Evolutionary conservation across 345 rosid species (phyloP), one percentile per base, ranked within the genome.

Genomic region (Euphorbia peplus): DNA sequence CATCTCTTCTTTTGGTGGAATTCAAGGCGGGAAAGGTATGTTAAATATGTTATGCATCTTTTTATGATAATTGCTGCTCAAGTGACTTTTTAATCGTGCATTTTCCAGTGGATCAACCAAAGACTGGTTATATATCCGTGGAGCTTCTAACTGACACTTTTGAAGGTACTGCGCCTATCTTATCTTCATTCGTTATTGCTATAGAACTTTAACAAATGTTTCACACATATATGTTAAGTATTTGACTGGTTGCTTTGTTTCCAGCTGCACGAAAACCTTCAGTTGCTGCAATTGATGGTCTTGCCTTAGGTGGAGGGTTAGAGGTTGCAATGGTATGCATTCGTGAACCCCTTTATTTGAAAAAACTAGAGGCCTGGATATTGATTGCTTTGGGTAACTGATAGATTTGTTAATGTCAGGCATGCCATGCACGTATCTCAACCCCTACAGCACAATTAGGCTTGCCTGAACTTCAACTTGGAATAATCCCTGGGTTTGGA

Each of bases 231-330:
- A 68, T 19, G 50, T 47, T 24, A 15, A 46, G 39, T 39, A 13
- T 53, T 37, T 74, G 58, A 67, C 19, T 63, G 59, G 56, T 56
- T 74, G 26, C 19, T 70, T 78, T 80, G 52, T 60, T 60, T 68
- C 51, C 82, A 95, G 98, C 86, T 76, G 90, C 91, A 8, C 84
- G 75, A 80, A 95, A 95, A 80, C 99, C 98, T 52, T 84, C 97
- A 9, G 96, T 95, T 25, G 99, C 99, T 84, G 99, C 99, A 62
- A 88, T 95, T 73, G 97, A 95, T 41, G 99, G 99, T 25, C 92
- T 92, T 68, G 97, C 99, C 73, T 83, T 95, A 70, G 99, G 99
- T 72, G 99, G 99, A 76, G 99, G 99, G 42, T 80, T 95, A 63
- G 99, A 95, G 85, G 73, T 92, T 76, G 86, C 98, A 14, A 95